Evolutionary conservation across 176 grass and related monocot genomes (phyloP).

Genomic region (Musa beccarii): DNA sequence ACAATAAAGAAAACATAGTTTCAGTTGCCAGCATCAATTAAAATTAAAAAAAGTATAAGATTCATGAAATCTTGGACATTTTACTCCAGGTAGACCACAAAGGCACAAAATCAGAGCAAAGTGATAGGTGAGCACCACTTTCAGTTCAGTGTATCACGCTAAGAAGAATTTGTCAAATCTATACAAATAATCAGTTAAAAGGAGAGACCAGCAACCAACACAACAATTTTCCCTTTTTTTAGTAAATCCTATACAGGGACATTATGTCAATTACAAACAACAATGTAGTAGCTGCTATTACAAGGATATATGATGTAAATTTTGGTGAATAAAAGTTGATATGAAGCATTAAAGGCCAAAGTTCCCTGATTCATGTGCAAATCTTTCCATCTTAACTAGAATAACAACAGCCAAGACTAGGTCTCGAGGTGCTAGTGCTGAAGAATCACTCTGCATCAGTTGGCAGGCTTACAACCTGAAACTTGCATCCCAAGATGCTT

Average conservation of each 20-base stretch:
- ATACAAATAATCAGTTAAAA: neutral
- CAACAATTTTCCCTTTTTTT: neutral
- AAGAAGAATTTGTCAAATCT: too few species aligned
- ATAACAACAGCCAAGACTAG: too few species aligned
- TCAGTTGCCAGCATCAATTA: too few species aligned
- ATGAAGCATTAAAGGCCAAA: neutral
- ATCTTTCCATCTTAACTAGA: too few species aligned
- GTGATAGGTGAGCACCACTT: neutral
- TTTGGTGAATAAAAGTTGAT: neutral
- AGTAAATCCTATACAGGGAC: neutral
- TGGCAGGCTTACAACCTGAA: neutral
- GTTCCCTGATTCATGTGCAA: neutral
- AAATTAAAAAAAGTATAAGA: too few species aligned
- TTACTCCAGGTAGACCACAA: too few species aligned
- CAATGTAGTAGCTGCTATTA: neutral
- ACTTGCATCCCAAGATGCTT: neutral
- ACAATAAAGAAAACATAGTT: neutral
- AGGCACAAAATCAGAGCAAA: neutral
- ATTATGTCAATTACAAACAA: neutral
- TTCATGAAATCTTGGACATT: too few species aligned
- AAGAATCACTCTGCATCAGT: too few species aligned
- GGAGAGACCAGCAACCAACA: neutral
- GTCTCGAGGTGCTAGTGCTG: too few species aligned
- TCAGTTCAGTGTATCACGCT: too few species aligned
- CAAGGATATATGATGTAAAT: neutral